Conservation (phyloP, 371 early-diverging fungal genomes). For the Phascolomyces articulosus region DNA sequence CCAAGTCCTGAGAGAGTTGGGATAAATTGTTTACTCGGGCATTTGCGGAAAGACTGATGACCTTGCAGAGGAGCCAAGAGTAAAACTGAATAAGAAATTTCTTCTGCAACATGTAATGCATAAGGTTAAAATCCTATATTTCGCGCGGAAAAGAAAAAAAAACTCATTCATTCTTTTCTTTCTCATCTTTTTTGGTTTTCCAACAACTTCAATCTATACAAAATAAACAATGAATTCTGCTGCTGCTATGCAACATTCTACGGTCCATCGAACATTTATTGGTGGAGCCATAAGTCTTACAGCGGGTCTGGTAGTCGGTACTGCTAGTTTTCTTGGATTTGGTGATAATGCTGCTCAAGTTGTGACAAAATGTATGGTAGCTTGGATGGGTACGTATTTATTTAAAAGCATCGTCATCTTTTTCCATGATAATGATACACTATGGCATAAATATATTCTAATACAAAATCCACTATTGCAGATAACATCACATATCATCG, state of each 20-base stretch:
- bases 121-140: no score
- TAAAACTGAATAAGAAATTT: no score
- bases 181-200: no score
- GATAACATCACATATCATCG: slow-evolving; percentile 2
- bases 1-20: no score
- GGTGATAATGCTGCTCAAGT: slow-evolving; percentile 2
- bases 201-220: no score
- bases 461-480: neutral
- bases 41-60: no score
- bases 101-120: no score
- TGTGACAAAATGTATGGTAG: neutral
- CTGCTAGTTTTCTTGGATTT: slow-evolving; percentile 11
- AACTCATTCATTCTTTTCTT: no score
- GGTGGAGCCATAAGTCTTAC: slow-evolving; percentile 18
- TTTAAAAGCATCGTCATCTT: neutral
- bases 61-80: no score
- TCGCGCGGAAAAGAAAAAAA: no score
- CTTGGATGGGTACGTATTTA: neutral
- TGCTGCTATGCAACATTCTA: neutral
- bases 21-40: no score
- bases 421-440: neutral
- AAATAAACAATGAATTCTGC: no score
- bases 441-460: neutral
- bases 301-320: slow-evolving; percentile 15
- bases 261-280: slow-evolving; percentile 7